Conservation (phyloP, 2,329 filamentous ascomycete species). For the Pyrenochaeta sp. region DNA sequence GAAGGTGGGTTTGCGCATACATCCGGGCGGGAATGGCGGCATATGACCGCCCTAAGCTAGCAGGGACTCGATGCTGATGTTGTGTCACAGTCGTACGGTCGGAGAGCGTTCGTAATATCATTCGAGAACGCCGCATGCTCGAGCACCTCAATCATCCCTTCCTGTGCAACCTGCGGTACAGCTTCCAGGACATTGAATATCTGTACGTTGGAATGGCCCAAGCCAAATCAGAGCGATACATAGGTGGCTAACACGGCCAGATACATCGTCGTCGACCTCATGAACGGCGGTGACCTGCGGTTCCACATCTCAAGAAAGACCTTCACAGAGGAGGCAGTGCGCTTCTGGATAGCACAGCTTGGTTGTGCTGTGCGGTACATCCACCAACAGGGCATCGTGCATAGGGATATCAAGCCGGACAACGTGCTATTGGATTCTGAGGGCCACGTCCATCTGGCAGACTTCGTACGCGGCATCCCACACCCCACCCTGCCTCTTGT, state of each 20-base stretch:
- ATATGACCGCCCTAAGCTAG: neutral
- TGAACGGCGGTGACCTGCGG: slow-evolving; percentile 95
- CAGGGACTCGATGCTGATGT: slow-evolving; percentile 32
- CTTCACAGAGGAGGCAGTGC: slow-evolving; percentile 95
- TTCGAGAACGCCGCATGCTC: slow-evolving; percentile 95
- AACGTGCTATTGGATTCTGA: slow-evolving; percentile 54
- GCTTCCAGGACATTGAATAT: slow-evolving; percentile 99
- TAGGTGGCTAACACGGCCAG: slow-evolving; percentile 51
- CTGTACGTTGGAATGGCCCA: slow-evolving; percentile 69
- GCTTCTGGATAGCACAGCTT: slow-evolving; percentile 96
- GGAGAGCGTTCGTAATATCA: slow-evolving; percentile 97
- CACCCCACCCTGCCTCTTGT: neutral
- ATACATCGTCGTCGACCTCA: slow-evolving; percentile 95
- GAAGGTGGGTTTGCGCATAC: slow-evolving; percentile 70
- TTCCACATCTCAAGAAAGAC: slow-evolving; percentile 98
- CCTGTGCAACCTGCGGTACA: slow-evolving; percentile 97
- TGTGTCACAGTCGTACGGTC: slow-evolving; percentile 82
- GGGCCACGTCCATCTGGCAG: slow-evolving; percentile 90
- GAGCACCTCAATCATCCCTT: slow-evolving; percentile 98
- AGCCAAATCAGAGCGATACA: neutral
- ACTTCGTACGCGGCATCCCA: slow-evolving; percentile 75
- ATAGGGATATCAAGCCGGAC: slow-evolving; percentile 54
- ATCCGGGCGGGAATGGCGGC: slow-evolving; percentile 8
- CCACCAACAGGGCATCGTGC: slow-evolving; percentile 53
- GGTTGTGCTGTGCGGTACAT: slow-evolving; percentile 80